Evolutionary conservation across 768 basidiomycete species (phyloP).

Genomic region (Suillus hirtellus): DNA sequence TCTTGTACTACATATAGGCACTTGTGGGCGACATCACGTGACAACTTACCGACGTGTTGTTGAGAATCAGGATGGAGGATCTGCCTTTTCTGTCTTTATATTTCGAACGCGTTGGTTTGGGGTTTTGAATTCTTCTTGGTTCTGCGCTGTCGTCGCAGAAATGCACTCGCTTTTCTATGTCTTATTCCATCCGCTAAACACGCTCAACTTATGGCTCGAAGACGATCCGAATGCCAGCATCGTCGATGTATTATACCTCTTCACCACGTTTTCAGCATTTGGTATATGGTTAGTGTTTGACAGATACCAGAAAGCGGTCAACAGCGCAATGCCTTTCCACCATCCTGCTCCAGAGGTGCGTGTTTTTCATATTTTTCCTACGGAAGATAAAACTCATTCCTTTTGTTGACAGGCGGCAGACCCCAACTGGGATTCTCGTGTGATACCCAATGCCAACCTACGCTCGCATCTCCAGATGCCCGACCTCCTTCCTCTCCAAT

Average conservation of each 20-base stretch:
- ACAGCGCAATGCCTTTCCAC: slow-evolving; percentile 70
- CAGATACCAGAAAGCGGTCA: slow-evolving; percentile 72
- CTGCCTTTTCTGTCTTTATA: slow-evolving; percentile 6
- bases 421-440: slow-evolving; percentile 55
- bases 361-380: slow-evolving; percentile 5
- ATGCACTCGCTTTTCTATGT: slow-evolving; percentile 37
- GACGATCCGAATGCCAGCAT: slow-evolving; percentile 49
- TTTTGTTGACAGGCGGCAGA: slow-evolving; percentile 50
- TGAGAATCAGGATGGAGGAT: neutral
- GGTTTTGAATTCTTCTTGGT: slow-evolving; percentile 1
- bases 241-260: slow-evolving; percentile 63
- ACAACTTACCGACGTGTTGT: neutral
- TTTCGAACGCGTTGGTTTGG: slow-evolving; percentile 6
- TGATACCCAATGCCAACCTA: slow-evolving; percentile 59
- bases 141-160: slow-evolving; percentile 8
- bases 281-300: slow-evolving; percentile 80
- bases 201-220: slow-evolving; percentile 48
- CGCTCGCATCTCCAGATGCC: slow-evolving; percentile 61
- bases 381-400: neutral
- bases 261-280: slow-evolving; percentile 69
- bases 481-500: slow-evolving; percentile 52
- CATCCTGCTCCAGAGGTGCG: slow-evolving; percentile 59
- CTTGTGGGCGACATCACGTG: neutral
- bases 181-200: slow-evolving; percentile 52
- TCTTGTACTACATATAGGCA: neutral